Evolutionary conservation across 1,284 basidiomycete genomes (phyloP), one percentile per base, ranked within the genome.

Genomic region (Fomitopsis schrenkii): DNA sequence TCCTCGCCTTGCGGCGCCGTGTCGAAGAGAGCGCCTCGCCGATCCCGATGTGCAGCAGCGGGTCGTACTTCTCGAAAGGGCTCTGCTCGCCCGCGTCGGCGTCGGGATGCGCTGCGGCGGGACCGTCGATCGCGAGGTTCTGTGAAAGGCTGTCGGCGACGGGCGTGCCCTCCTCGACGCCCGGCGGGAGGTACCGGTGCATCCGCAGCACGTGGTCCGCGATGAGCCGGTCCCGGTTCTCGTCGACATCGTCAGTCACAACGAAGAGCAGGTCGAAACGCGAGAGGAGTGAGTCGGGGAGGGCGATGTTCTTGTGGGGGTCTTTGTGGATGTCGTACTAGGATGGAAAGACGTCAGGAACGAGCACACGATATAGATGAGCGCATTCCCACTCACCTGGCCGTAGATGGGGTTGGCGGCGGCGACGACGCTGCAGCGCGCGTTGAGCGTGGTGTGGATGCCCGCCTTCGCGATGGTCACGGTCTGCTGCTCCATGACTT

Each of bases 401-500:
- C 97, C 97, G 72, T 99, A 99, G 68, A 99, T 98, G 0, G 97
- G 97, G 76, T 99, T 99, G 50, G 97, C 97, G 33, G 97, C 97
- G 7, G 97, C 97, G 53, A 99, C 89, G 41, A 99, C 97, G 68
- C 94, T 97, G 76, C 97, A 99, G 45, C 97, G 86, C 4, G 97
- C 97, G 76, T 99, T 99, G 67, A 99, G 83, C 70, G 93, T 96
- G 0, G 97, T 99, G 75, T 98, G 97, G 67, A 99, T 99, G 64
- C 97, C 97, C 12, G 97, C 97, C 73, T 99, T 99, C 62, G 97
- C 97, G 67, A 99, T 99, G 1, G 97, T 98, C 58, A 99, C 96
- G 0, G 97, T 99, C 75, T 98, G 97, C 75, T 97, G 95, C 75
- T 99, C 97, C 97, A 99, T 99, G 71, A 98, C 97, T 87, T 99